A percentile compares a stretch with the other conserved stretches of the same genome.
These are phyloP conservation scores for Quercus berberidifolia DNA, from an alignment of 306 rosid species.

Conservation along the genomic window DNA sequence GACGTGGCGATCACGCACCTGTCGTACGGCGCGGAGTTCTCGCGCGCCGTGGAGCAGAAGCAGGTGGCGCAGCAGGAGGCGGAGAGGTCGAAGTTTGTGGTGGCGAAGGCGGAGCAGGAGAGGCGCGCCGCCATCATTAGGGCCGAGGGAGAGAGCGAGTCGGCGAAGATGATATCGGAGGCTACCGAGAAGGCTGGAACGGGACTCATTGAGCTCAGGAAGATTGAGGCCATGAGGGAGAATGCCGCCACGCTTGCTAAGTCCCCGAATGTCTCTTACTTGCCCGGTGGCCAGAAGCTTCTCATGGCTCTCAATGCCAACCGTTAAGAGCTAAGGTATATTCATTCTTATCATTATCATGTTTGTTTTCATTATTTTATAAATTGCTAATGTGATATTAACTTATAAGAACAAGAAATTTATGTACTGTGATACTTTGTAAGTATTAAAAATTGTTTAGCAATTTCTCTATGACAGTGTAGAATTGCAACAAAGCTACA, in stretches of 20 bases:
- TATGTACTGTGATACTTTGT: too few relatives aligned
- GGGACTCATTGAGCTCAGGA: slow-evolving; percentile 79
- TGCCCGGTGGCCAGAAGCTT: slow-evolving; percentile 51
- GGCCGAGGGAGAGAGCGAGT: slow-evolving; percentile 90
- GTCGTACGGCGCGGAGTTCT: slow-evolving; percentile 51
- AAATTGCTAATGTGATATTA: too few relatives aligned
- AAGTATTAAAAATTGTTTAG: too few relatives aligned
- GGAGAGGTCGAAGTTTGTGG: slow-evolving; percentile 84
- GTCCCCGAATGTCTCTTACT: slow-evolving; percentile 81
- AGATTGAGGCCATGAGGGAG: slow-evolving; percentile 90
- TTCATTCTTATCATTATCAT: not conserved
- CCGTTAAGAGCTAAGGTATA: slow-evolving; percentile 52
- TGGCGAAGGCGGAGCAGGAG: slow-evolving; percentile 96
- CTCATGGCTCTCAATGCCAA: slow-evolving; percentile 66
- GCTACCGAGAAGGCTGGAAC: slow-evolving; percentile 64
- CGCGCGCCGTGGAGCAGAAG: slow-evolving; percentile 64
- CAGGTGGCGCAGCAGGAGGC: slow-evolving; percentile 99
- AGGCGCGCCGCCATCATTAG: slow-evolving; percentile 82
- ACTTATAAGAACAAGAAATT: too few relatives aligned
- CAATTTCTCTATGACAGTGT: too few relatives aligned
- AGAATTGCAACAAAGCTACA: too few relatives aligned
- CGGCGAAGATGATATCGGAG: slow-evolving; percentile 85
- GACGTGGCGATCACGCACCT: slow-evolving; percentile 79
- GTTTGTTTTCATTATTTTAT: not conserved
- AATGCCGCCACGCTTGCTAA: slow-evolving; percentile 69